Evolutionary conservation across 2,329 filamentous ascomycete species (phyloP).

Genomic region (Scolecobasidium constrictum): DNA sequence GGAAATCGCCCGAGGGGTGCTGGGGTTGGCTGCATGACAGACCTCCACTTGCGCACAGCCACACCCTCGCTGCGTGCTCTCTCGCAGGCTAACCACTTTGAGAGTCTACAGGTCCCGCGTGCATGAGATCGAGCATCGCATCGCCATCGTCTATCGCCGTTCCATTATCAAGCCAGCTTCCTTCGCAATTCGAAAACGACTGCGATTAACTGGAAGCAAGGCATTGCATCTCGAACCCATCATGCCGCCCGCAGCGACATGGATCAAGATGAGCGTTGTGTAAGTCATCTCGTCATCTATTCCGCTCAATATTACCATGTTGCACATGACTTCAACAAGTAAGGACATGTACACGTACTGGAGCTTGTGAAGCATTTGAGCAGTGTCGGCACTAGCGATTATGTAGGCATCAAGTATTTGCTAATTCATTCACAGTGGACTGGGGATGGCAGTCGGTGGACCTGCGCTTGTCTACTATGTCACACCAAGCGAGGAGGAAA

Average conservation of each 20-base stretch:
- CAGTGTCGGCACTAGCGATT: too few species aligned
- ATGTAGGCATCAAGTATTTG: too few species aligned
- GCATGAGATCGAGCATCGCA: not conserved
- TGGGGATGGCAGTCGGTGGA: slow-evolving; percentile 65
- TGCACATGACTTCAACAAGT: too few species aligned
- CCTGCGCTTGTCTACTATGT: slow-evolving; percentile 74
- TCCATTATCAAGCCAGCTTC: too few species aligned
- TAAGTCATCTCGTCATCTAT: too few species aligned
- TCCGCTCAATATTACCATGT: slow-evolving; percentile 14
- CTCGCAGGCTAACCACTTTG: not conserved
- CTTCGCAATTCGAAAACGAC: too few species aligned
- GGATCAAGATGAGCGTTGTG: slow-evolving; percentile 60
- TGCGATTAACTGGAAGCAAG: too few species aligned
- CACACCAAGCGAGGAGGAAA: slow-evolving; percentile 78
- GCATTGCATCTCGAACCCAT: too few species aligned
- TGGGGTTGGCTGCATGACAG: not conserved
- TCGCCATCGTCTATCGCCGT: not conserved
- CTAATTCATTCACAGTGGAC: slow-evolving; percentile 45
- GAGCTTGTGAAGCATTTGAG: too few species aligned
- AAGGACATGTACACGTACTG: too few species aligned
- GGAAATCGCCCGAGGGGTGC: not conserved
- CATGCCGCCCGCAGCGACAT: slow-evolving; percentile 36
- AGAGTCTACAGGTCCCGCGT: not conserved
- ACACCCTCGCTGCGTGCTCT: too few species aligned
- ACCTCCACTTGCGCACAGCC: too few species aligned